These are phyloP conservation scores for Talaromyces adpressus DNA, from an alignment of 495 filamentous ascomycete species.

Conservation along the genomic window DNA sequence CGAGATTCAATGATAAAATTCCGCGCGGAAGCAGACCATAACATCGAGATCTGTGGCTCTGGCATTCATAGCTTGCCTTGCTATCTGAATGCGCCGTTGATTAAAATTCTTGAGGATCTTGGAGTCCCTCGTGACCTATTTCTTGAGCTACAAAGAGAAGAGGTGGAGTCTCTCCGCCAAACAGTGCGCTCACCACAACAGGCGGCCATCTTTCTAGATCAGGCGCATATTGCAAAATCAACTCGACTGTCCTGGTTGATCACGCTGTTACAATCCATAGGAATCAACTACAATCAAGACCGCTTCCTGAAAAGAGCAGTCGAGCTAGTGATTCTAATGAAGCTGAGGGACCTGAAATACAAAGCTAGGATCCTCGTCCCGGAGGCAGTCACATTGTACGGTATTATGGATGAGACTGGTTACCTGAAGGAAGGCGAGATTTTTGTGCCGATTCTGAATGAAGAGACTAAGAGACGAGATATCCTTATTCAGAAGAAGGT, in stretches of 20 bases:
- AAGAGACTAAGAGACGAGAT: conserved; percentile 7
- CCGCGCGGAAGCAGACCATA: conserved; percentile 35
- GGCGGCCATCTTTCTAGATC: conserved; percentile 55
- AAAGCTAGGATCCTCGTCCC: conserved; percentile 63
- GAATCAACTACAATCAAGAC: conserved; percentile 56
- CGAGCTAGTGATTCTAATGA: conserved; percentile 55
- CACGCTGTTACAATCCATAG: conserved; percentile 40
- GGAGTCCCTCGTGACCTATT: conserved; percentile 49
- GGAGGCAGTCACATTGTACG: conserved; percentile 65
- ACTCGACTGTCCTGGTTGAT: conserved; percentile 55
- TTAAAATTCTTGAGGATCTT: conserved; percentile 79
- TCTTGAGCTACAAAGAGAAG: conserved; percentile 48
- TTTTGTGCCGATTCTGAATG: conserved; percentile 46
- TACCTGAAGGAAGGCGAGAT: conserved; percentile 60
- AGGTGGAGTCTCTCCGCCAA: conserved; percentile 47
- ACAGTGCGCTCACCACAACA: conserved; percentile 47
- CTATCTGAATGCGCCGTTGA: conserved; percentile 66
- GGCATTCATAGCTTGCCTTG: conserved; percentile 57
- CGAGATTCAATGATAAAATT: conserved; percentile 80
- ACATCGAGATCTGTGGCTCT: conserved; percentile 70
- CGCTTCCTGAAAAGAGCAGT: conserved; percentile 55
- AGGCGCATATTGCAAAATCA: conserved; percentile 44
- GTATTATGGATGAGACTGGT: conserved; percentile 77
- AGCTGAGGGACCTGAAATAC: conserved; percentile 68
- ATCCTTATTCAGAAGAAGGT: conserved; percentile 15